phyloP scores from a whole-genome alignment of 768 basidiomycete genomes.

The Mycena galericulata region DNA sequence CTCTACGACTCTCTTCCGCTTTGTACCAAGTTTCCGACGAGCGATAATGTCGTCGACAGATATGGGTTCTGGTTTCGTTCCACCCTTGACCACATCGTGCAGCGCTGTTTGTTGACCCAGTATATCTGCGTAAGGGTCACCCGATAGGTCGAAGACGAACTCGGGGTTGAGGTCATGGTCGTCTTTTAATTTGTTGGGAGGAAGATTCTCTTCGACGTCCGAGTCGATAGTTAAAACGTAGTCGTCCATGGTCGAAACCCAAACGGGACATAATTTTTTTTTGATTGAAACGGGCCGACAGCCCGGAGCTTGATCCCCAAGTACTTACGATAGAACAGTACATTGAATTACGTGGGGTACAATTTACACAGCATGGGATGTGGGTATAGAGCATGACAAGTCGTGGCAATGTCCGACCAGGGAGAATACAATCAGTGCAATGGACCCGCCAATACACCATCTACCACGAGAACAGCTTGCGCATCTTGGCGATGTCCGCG shows the following conservation, averaged over 20 bases:
- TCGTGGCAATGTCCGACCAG: constrained; percentile 28
- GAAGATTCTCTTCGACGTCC: constrained; percentile 68
- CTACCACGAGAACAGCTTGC: constrained; percentile 63
- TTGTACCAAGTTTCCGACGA: constrained; percentile 67
- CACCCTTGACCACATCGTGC: constrained; percentile 71
- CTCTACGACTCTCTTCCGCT: constrained; percentile 70
- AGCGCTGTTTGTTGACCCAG: constrained; percentile 53
- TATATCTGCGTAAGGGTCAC: constrained; percentile 74
- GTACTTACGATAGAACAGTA: neutral
- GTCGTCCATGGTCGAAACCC: constrained; percentile 57
- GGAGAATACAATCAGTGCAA: constrained; percentile 23
- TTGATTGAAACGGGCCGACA: neutral
- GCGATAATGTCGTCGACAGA: constrained; percentile 95
- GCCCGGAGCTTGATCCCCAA: too few relatives aligned
- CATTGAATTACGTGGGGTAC: constrained; percentile 24
- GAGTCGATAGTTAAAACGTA: constrained; percentile 90
- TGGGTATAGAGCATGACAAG: constrained; percentile 28
- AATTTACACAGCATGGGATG: constrained; percentile 26
- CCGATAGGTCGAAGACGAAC: constrained; percentile 84
- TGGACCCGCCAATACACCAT: constrained; percentile 20
- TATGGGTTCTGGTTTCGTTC: constrained; percentile 79
- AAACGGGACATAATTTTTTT: neutral
- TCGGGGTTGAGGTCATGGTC: constrained; percentile 80
- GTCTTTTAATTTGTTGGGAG: constrained; percentile 53
- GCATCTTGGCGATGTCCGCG: constrained; percentile 60